Evolutionary conservation across 495 filamentous ascomycete genomes (phyloP).

Genomic region (Glarea lozoyensis): DNA sequence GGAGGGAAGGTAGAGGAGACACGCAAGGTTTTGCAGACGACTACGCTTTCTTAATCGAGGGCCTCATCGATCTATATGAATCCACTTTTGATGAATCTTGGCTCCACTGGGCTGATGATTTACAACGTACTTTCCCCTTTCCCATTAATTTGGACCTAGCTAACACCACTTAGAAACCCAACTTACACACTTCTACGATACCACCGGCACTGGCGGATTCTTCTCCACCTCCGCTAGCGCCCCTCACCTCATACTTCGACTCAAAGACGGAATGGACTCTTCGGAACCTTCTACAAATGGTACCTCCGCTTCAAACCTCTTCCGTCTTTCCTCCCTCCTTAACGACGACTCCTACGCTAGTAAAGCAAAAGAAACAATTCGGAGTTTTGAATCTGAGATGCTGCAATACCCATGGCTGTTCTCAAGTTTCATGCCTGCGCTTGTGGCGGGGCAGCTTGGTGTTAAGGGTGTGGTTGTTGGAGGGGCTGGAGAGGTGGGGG

Average conservation of each 20-base stretch:
- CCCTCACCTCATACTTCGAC: conserved; percentile 69
- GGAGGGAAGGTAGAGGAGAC: conserved; percentile 59
- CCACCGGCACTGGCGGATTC: conserved; percentile 55
- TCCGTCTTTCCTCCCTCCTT: conserved; percentile 64
- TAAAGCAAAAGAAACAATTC: conserved; percentile 63
- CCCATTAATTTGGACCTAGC: background rate
- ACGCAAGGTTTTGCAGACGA: conserved; percentile 85
- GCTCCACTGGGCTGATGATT: conserved; percentile 71
- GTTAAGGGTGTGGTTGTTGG: conserved; percentile 15
- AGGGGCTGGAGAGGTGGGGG: conserved; percentile 8
- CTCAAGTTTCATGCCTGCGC: conserved; percentile 62
- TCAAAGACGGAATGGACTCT: conserved; percentile 91
- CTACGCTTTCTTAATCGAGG: conserved; percentile 83
- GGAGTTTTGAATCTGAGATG: conserved; percentile 82
- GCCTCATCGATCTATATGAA: conserved; percentile 81
- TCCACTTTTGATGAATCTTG: conserved; percentile 73
- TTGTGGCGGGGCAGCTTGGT: conserved; percentile 60
- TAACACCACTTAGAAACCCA: conserved; percentile 44
- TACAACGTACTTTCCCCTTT: conserved; percentile 54
- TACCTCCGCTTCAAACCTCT: conserved; percentile 71
- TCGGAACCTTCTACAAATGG: conserved; percentile 86
- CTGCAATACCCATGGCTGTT: conserved; percentile 89
- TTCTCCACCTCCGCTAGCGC: conserved; percentile 67
- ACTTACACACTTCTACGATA: conserved; percentile 60
- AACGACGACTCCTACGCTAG: conserved; percentile 53